Evolutionary conservation across 345 rosid genomes (phyloP).

Genomic region (Aquilaria yunnanensis): DNA sequence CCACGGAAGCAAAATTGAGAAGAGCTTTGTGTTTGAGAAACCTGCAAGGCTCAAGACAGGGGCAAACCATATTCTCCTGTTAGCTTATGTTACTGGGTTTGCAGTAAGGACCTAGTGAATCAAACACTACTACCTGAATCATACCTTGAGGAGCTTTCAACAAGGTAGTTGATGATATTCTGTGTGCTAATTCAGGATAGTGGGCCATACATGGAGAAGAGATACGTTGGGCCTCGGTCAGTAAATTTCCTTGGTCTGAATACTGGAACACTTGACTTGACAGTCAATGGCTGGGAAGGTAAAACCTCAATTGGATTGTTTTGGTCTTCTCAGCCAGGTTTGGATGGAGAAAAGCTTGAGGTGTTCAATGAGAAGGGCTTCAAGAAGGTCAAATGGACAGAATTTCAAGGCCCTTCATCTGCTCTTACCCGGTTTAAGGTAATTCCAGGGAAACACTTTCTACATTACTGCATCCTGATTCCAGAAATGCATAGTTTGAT

Average conservation of each 20-base stretch:
- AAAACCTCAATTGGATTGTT: no score
- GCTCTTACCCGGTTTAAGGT: constrained; percentile 77
- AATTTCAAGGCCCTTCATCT: constrained; percentile 23
- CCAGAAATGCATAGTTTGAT: neutral
- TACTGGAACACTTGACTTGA: constrained; percentile 58
- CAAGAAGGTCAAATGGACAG: constrained; percentile 38
- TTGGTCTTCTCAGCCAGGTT: constrained; percentile 33
- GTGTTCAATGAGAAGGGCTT: constrained; percentile 43
- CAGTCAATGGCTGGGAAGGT: constrained; percentile 37
- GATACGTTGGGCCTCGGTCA: constrained; percentile 59
- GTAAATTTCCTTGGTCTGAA: constrained; percentile 55
- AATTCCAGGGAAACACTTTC: constrained; percentile 5
- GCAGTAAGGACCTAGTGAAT: constrained; percentile 35
- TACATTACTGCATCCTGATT: neutral
- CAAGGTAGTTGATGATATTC: neutral
- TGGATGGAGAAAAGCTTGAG: constrained; percentile 43
- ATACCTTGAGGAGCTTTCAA: neutral
- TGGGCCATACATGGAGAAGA: constrained; percentile 75
- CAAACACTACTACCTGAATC: neutral
- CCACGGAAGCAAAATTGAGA: constrained; percentile 74
- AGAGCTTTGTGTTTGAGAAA: constrained; percentile 61
- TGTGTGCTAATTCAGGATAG: constrained; percentile 44
- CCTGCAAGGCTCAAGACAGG: constrained; percentile 39
- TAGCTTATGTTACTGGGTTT: constrained; percentile 51
- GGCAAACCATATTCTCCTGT: constrained; percentile 39